These are phyloP conservation scores for Naganishia cerealis DNA, from an alignment of 1,284 basidiomycete genomes.

Conservation along the genomic window DNA sequence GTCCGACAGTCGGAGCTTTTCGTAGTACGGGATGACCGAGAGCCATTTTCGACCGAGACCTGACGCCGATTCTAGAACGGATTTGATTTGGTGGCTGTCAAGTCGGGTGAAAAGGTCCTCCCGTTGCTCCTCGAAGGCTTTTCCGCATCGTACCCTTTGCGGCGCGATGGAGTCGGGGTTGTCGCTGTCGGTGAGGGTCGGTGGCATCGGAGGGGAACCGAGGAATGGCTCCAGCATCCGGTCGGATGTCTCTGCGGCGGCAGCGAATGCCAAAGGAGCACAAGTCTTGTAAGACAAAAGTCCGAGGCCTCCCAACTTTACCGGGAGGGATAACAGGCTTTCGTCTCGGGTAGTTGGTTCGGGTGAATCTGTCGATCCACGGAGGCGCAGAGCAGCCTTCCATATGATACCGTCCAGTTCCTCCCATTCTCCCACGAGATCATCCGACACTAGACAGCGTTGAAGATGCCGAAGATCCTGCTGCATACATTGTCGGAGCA, in stretches of 20 bases:
- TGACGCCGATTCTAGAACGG: slow-evolving; percentile 7
- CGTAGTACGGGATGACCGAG: background rate
- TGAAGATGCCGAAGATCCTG: slow-evolving; percentile 45
- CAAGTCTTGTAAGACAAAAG: slow-evolving; percentile 28
- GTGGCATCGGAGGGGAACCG: background rate
- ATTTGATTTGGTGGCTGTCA: slow-evolving; percentile 1
- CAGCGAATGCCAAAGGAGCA: slow-evolving; percentile 28
- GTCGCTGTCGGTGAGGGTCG: slow-evolving; percentile 3
- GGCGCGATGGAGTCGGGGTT: slow-evolving; percentile 17
- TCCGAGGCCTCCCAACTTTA: slow-evolving; percentile 26
- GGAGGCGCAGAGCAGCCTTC: slow-evolving; percentile 4
- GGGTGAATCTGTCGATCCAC: background rate
- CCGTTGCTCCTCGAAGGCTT: background rate
- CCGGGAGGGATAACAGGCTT: background rate
- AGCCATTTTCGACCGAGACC: slow-evolving; percentile 2
- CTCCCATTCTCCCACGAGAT: slow-evolving; percentile 29
- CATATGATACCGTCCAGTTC: slow-evolving; percentile 15
- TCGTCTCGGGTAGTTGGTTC: background rate
- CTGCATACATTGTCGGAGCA: slow-evolving; percentile 13
- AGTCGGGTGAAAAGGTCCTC: background rate
- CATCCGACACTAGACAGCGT: slow-evolving; percentile 31
- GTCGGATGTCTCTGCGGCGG: slow-evolving; percentile 22
- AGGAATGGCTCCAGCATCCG: slow-evolving; percentile 7
- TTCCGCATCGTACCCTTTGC: background rate
- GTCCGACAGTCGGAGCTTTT: background rate